phyloP scores from a whole-genome alignment of 495 filamentous ascomycete species.

The Parmelia sp. region DNA sequence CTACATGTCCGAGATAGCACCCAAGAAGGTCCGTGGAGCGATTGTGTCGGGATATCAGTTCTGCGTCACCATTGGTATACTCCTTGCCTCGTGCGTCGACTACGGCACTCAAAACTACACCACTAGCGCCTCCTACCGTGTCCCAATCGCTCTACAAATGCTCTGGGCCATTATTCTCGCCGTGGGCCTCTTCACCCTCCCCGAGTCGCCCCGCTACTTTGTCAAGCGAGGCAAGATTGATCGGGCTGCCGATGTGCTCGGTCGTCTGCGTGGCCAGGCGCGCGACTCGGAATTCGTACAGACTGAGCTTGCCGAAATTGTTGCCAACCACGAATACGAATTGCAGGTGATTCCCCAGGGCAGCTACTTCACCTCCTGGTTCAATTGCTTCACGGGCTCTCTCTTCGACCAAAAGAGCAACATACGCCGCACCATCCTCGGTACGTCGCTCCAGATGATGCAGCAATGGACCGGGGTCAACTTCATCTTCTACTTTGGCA shows the following conservation, averaged over 20 bases:
- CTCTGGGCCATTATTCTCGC: slow-evolving; percentile 66
- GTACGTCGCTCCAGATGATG: slow-evolving; percentile 64
- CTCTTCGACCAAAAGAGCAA: slow-evolving; percentile 47
- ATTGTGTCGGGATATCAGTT: slow-evolving; percentile 44
- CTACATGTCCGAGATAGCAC: slow-evolving; percentile 44
- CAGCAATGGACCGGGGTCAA: slow-evolving; percentile 54
- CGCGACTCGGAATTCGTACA: slow-evolving; percentile 35
- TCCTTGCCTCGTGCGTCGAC: slow-evolving; percentile 47
- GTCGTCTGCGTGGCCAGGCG: slow-evolving; percentile 41
- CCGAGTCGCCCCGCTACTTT: slow-evolving; percentile 59
- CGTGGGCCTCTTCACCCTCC: slow-evolving; percentile 55
- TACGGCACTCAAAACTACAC: slow-evolving; percentile 48
- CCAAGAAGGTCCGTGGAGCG: slow-evolving; percentile 39
- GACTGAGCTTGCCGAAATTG: slow-evolving; percentile 64
- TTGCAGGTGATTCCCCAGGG: slow-evolving; percentile 45
- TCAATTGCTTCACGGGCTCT: slow-evolving; percentile 57
- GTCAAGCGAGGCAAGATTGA: slow-evolving; percentile 51
- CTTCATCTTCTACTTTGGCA: slow-evolving; percentile 58
- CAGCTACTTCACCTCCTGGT: slow-evolving; percentile 48
- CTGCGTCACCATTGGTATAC: slow-evolving; percentile 43
- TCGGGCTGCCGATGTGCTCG: slow-evolving; percentile 44
- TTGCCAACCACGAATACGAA: slow-evolving; percentile 63
- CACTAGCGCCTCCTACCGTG: slow-evolving; percentile 16
- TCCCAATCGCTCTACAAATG: slow-evolving; percentile 50
- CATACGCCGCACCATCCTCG: slow-evolving; percentile 60